Base-by-base conservation (phyloP, 352 stramenopile species). In the Pythium folliculosum region DNA sequence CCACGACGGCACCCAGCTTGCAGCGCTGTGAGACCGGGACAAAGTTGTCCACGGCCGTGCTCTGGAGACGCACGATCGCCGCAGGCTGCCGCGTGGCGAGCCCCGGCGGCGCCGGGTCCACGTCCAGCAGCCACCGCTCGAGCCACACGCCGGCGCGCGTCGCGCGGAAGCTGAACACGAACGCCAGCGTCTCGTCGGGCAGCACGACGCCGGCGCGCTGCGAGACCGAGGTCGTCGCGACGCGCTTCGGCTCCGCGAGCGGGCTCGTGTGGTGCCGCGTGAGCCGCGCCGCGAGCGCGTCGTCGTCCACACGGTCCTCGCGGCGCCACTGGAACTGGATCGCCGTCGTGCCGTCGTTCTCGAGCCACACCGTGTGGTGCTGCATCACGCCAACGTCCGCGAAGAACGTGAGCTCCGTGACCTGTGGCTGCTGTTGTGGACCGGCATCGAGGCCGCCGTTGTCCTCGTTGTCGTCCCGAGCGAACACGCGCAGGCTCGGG, bases 81-180 rank as follows among this genome's bases (percentile, higher is more conserved):
- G 55, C 53, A 0, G 52, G 77, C 57, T 40, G 80, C 17, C 10
- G 65, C 64, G 27, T 13, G 35, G 43, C 22, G 21, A 66, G 32
- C 12, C 35, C 14, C 13, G 21, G 45, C 8, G 65, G 5, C 8
- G 65, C 71, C 9, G 83, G 84, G 45, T 93, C 77, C 19, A 86
- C 70, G 37, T 87, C 77, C 4, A 95, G 60, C 14, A 86, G 38
- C 87, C 87, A 95, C 35, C 86, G 84, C 54, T 93, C 87, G 5
- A 92, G 60, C 61, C 80, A 91, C 9, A 87, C 48, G 5, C 87
- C 84, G 25, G 83, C 53, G 25, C 60, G 56, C 27, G 70, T 59
- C 2, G 85, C 81, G 23, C 68, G 40, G 49, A 94, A 95, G 13
- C 73, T 83, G 60, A 95, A 92, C 13, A 67, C 67, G 57, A 95